Evolutionary conservation across 768 basidiomycete species (phyloP), one percentile per base, ranked within the genome.

Genomic region (Kwoniella pini): DNA sequence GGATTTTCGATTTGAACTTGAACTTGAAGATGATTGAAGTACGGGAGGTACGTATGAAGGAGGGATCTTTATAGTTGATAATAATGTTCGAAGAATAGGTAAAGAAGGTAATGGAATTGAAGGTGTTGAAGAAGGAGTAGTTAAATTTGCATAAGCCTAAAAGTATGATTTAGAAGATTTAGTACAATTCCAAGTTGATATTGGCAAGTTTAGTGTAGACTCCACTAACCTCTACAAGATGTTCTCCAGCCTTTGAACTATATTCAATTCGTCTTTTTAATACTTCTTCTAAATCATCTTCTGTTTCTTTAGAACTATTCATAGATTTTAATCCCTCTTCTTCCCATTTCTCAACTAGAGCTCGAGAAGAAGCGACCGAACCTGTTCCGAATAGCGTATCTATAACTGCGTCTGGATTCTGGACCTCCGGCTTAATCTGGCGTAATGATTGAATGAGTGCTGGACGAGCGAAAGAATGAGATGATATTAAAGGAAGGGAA

Each of bases 391-490:
- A 71, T 12, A 74, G 2, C 26, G 67, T 74, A 45, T 74, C 70
- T 28, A 63, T 36, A 17, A 73, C 54, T n/a, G 67, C 61, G 12
- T 50, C 39, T 2, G 60, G 54, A 22, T 64, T 54, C 4, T 24
- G 2, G 4, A 60, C 45, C 26, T 71, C 50, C 28, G 67, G 65
- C 4, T 58, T 68, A 1, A 71, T 21, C 2, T 46, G 27, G 28
- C 60, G 57, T 0, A 74, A 58, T 2, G 72, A 54, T 39, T 46
- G 36, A 2, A 63, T n/a, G 17, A 74, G 64, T 19, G 70, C 58
- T 24, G 62, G 58, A 4, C 66, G 70, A 17, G 72, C 70, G 64
- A 74, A 74, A 1, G 72, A 74, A 40, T 71, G 66, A 4, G 57
- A 59, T 0, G 68, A 56, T 21, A 74, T 54, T 7, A 66, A 62